Evolutionary conservation across 495 filamentous ascomycete species (phyloP), one percentile per base, ranked within the genome.

Genomic region (Aspergillus leporis): DNA sequence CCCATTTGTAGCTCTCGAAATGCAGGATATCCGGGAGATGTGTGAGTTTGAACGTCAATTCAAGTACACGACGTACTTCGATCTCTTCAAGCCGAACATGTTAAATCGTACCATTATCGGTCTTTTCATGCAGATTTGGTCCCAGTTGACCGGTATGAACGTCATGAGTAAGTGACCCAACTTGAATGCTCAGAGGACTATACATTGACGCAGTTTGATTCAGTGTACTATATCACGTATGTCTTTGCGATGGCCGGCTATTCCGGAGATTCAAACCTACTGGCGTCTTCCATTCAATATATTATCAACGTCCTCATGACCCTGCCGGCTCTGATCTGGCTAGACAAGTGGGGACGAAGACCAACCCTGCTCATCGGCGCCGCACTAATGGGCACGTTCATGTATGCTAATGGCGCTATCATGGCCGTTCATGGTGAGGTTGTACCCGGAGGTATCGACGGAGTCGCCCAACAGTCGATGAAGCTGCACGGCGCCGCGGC

Each of bases 101-200:
- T 70, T 90, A 68, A 87, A 91, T 74, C 83, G 88, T 13, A 89
- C 87, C 31, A 63, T 81, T 53, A 85, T 89, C 62, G 89, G 90
- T 56, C 58, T 93, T 36, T 91, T 89, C 65, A 87, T 81, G 0
- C 90, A 93, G 73, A 89, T 94, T 67, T 93, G 90, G 90, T 86
- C 85, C 32, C 90, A 94, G 67, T 74, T 93, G 49, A 90, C 88
- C 1, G 90, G 90, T 41, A 91, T 92, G 86, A 93, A 92, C 67
- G 88, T 92, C 25, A 92, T 92, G 88, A 90, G 62, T 64, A 55
- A 6, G 62, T 47, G 19, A 12, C 58, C 5, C n/a, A 0, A 22
- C 32, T n/a, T 4, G 14, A 10, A 18, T 25, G 19, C 36, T 22
- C 14, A 10, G 14, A 23, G 21, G 5, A 23, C 13, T 12, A 32